Evolutionary conservation across 73 alveolate species (phyloP).

Genomic region (Stentor coeruleus): DNA sequence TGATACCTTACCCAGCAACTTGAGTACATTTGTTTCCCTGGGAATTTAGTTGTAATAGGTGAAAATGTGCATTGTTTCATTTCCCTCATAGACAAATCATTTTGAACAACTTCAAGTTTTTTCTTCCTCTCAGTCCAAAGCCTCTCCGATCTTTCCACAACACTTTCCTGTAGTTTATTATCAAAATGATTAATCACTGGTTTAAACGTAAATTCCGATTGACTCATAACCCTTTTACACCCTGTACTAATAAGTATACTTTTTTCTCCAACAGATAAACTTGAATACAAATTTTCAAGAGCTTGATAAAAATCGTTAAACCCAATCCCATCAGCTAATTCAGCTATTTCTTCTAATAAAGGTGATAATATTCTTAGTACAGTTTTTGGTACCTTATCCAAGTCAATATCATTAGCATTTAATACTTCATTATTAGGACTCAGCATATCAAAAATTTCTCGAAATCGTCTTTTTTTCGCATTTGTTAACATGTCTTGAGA

Average conservation of each 20-base stretch:
- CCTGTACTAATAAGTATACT: neutral
- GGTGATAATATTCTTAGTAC: neutral
- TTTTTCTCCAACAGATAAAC: neutral
- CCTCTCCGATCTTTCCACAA: neutral
- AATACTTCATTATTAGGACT: neutral
- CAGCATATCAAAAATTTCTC: neutral
- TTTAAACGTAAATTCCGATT: neutral
- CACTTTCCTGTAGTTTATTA: neutral
- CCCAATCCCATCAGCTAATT: neutral
- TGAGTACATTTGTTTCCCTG: too few species aligned
- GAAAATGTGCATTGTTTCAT: neutral
- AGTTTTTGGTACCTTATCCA: neutral
- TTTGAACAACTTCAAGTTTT: neutral
- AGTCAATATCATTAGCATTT: neutral
- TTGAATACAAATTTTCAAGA: neutral
- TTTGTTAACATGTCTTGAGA: neutral
- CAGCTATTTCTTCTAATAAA: neutral
- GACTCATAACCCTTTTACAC: neutral
- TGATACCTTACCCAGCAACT: too few species aligned
- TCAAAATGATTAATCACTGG: neutral
- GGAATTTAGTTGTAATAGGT: neutral
- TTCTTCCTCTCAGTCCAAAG: neutral
- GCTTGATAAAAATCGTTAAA: neutral
- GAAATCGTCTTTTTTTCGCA: neutral
- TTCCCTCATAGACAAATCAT: neutral